These are phyloP conservation scores for Suillus ampliporus DNA, from an alignment of 768 basidiomycete species.

Conservation along the genomic window DNA sequence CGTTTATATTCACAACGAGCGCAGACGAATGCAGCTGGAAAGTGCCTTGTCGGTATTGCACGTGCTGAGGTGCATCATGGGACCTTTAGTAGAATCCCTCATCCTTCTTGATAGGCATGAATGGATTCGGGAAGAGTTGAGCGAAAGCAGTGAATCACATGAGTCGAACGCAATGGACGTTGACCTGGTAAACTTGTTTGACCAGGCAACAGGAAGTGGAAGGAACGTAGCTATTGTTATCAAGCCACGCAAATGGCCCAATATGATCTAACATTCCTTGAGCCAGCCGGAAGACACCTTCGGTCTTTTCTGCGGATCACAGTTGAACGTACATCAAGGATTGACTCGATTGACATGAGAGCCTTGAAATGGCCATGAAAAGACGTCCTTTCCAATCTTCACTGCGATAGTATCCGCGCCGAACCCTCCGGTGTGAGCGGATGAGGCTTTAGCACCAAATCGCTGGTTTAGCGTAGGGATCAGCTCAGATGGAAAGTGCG, in stretches of 20 bases:
- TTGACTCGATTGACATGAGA: constrained; percentile 8
- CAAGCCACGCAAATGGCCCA: constrained; percentile 32
- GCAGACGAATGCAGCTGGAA: constrained; percentile 37
- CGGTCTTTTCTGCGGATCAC: neutral
- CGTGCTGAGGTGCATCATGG: constrained; percentile 68
- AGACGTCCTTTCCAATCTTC: constrained; percentile 74
- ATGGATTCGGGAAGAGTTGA: constrained; percentile 56
- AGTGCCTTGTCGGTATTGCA: constrained; percentile 63
- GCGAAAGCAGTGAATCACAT: constrained; percentile 26
- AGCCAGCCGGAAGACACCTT: neutral
- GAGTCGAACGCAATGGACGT: constrained; percentile 38
- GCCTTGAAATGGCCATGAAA: constrained; percentile 48
- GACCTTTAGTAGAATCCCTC: constrained; percentile 68
- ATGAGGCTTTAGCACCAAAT: constrained; percentile 48
- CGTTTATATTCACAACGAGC: constrained; percentile 27
- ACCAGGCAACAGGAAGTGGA: constrained; percentile 74
- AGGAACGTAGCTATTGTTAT: constrained; percentile 72
- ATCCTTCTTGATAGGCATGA: constrained; percentile 65
- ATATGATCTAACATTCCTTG: neutral
- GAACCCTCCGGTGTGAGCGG: constrained; percentile 53
- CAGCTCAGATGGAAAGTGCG: constrained; percentile 53
- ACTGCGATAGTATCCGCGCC: constrained; percentile 59
- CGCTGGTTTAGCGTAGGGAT: constrained; percentile 55
- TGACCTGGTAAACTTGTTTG: constrained; percentile 68
- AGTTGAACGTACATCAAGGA: constrained; percentile 12